Percentiles rank a stretch among this genome's conserved stretches.
phyloP scores from a whole-genome alignment of 2,329 filamentous ascomycete species.

The Pestalotiopsis sp. region DNA sequence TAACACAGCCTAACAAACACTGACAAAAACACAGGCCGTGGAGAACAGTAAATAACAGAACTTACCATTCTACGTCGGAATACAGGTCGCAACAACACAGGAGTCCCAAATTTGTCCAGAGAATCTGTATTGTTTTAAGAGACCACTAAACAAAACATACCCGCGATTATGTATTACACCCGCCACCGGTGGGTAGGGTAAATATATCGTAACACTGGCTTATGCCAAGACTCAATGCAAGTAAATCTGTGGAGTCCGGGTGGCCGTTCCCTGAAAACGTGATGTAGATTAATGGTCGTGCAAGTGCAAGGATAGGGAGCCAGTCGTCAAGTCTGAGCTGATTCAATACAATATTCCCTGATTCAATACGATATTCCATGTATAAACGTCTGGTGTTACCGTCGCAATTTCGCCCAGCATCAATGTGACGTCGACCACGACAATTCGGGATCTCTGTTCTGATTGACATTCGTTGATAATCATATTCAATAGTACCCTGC shows the following conservation, averaged over 20 bases:
- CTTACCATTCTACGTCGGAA: conserved; percentile 36
- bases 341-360: not conserved
- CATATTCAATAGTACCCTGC: no score
- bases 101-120: conserved; percentile 37
- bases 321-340: conserved; percentile 1
- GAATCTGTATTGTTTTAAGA: conserved; percentile 37
- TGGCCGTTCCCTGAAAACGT: not conserved
- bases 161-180: no score
- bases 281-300: not conserved
- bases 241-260: not conserved
- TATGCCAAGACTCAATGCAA: not conserved
- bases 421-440: not conserved
- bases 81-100: conserved; percentile 28
- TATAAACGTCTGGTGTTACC: not conserved
- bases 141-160: conserved; percentile 25
- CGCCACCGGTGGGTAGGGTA: not conserved
- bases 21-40: no score
- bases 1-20: no score
- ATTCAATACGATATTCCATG: not conserved
- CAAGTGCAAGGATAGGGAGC: not conserved
- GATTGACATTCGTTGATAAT: not conserved
- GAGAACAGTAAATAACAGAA: no score
- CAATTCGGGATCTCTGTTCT: not conserved
- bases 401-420: not conserved
- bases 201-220: not conserved